Percentiles rank a stretch among this genome's conserved stretches.
These are phyloP conservation scores for Tetrahymena malaccensis DNA, from an alignment of 73 alveolate species.

Conservation along the genomic window DNA sequence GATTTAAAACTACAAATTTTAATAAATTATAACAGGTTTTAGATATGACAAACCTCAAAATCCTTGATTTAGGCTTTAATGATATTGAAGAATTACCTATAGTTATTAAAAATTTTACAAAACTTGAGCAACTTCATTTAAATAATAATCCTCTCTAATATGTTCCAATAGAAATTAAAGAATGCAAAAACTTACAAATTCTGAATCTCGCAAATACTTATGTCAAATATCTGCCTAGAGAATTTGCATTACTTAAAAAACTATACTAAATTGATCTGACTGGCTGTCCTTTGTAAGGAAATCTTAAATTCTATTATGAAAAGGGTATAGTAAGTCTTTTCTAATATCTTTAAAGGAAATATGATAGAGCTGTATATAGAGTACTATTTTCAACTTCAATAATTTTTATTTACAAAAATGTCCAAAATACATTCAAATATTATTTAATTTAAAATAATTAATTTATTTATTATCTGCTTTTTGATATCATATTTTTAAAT, in stretches of 20 bases:
- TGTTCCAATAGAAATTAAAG: background rate
- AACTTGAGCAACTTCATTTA: background rate
- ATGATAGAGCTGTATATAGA: background rate
- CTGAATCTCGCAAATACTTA: background rate
- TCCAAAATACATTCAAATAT: too few species aligned
- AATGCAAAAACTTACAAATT: background rate
- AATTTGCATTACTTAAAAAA: background rate
- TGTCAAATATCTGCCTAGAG: background rate
- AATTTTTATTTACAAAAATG: background rate
- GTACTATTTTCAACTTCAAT: background rate
- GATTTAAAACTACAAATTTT: background rate
- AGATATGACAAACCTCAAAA: background rate
- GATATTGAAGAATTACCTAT: background rate
- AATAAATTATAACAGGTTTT: background rate
- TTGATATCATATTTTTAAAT: background rate
- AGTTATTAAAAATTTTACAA: background rate
- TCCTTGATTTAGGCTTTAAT: background rate
- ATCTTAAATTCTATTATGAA: background rate
- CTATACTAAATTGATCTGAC: background rate
- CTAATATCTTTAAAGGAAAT: background rate
- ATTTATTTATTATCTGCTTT: background rate
- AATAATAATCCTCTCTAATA: background rate
- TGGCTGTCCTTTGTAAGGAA: background rate
- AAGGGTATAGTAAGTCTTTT: background rate
- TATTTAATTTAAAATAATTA: background rate